Evolutionary conservation across 768 basidiomycete species (phyloP).

Genomic region (Russula emetica): DNA sequence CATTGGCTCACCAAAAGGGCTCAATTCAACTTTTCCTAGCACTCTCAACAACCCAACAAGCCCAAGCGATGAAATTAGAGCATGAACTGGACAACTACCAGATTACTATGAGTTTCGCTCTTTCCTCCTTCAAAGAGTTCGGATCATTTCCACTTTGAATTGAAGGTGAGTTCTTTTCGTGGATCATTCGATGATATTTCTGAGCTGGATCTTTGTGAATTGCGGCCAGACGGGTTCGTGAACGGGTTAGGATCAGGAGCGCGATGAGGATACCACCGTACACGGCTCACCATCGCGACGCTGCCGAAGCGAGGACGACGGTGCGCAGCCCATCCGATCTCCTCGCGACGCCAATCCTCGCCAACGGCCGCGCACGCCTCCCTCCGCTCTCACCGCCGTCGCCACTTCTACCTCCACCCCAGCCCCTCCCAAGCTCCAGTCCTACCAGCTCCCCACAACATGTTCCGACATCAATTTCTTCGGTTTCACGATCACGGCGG

Average conservation of each 20-base stretch:
- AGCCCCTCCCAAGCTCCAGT: not conserved
- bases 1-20: not conserved
- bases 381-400: too few relatives aligned
- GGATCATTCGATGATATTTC: not conserved
- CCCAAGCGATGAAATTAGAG: not conserved
- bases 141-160: constrained; percentile 23
- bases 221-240: not conserved
- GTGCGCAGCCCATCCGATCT: constrained; percentile 9
- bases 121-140: too few relatives aligned
- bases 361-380: constrained; percentile 9
- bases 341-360: not conserved
- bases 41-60: not conserved
- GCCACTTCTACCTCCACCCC: too few relatives aligned
- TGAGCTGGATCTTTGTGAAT: not conserved
- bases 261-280: not conserved
- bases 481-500: too few relatives aligned
- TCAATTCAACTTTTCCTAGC: not conserved
- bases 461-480: not conserved
- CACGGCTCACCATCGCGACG: too few relatives aligned
- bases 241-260: not conserved
- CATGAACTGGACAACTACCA: not conserved
- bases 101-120: constrained; percentile 24
- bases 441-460: not conserved
- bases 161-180: constrained; percentile 15
- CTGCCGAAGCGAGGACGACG: not conserved